Percentiles rank a stretch among this genome's conserved stretches.
These are phyloP conservation scores for Sambucus nigra DNA, from an alignment of 129 eudicot species.

Conservation along the genomic window DNA sequence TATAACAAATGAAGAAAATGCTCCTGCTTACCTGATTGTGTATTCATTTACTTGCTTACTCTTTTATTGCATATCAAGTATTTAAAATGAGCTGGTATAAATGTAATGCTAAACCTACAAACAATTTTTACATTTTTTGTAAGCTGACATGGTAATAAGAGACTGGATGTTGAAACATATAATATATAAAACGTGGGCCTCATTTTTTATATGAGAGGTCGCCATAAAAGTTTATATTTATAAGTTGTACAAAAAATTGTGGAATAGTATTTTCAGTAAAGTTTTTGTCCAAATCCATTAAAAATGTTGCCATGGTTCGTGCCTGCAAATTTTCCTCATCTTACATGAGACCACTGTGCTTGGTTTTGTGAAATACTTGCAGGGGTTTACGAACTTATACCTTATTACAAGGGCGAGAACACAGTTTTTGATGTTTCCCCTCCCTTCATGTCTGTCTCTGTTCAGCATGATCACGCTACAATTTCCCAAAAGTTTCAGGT, in stretches of 20 bases:
- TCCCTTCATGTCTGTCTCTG: constrained; percentile 55
- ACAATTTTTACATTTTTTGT: too few relatives aligned
- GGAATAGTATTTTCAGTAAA: too few relatives aligned
- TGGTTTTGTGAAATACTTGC: constrained; percentile 25
- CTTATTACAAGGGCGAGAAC: constrained; percentile 96
- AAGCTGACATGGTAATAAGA: not conserved
- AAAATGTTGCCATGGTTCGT: constrained; percentile 1
- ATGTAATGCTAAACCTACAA: too few relatives aligned
- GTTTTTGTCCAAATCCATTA: too few relatives aligned
- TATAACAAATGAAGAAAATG: constrained; percentile 10
- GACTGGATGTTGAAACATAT: too few relatives aligned
- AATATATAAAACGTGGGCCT: too few relatives aligned
- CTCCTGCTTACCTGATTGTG: not conserved
- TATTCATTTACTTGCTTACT: not conserved
- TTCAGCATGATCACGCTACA: constrained; percentile 69
- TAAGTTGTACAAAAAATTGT: too few relatives aligned
- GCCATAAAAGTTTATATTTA: too few relatives aligned
- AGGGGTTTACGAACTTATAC: constrained; percentile 82
- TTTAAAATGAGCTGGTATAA: not conserved
- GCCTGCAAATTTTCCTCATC: not conserved
- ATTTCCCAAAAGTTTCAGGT: constrained; percentile 86
- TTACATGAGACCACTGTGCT: constrained; percentile 10
- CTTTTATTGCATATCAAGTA: not conserved
- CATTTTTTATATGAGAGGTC: too few relatives aligned
- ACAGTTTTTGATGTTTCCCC: constrained; percentile 98